Conservation (phyloP, 805 yeast species). For the Cyberlindnera galapagoensis region DNA sequence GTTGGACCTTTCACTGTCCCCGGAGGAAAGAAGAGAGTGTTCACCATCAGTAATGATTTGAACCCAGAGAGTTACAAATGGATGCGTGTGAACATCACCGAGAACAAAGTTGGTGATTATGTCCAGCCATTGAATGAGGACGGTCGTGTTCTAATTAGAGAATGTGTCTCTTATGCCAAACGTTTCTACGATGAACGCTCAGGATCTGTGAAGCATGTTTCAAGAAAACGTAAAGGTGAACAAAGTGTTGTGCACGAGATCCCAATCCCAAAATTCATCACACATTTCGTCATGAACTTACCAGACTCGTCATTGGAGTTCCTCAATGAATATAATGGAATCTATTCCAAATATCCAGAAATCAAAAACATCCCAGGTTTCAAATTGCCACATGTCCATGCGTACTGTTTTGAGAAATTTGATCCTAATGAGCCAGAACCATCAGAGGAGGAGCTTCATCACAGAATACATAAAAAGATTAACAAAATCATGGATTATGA, state of each 20-base stretch:
- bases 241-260: constrained; percentile 18
- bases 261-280: constrained; percentile 46
- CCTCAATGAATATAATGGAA: constrained; percentile 68
- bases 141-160: constrained; percentile 72
- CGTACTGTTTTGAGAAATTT: constrained; percentile 89
- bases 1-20: constrained; percentile 98
- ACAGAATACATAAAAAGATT: constrained; percentile 55
- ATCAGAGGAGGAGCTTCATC: constrained; percentile 54
- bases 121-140: constrained; percentile 67
- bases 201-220: constrained; percentile 30
- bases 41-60: constrained; percentile 88
- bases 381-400: constrained; percentile 70
- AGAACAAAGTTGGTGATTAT: constrained; percentile 55
- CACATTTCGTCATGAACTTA: constrained; percentile 88
- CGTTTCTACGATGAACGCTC: constrained; percentile 37
- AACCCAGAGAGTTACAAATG: constrained; percentile 82
- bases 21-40: constrained; percentile 75
- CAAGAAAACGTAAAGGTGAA: constrained; percentile 29
- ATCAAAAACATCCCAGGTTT: constrained; percentile 38
- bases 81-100: constrained; percentile 53
- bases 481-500: constrained; percentile 37
- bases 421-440: constrained; percentile 71
- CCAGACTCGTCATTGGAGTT: constrained; percentile 91
- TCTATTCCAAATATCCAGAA: constrained; percentile 42
- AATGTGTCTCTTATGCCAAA: constrained; percentile 46